phyloP scores from a whole-genome alignment of 2,329 filamentous ascomycete genomes.

The Leptodontidium sp. region DNA sequence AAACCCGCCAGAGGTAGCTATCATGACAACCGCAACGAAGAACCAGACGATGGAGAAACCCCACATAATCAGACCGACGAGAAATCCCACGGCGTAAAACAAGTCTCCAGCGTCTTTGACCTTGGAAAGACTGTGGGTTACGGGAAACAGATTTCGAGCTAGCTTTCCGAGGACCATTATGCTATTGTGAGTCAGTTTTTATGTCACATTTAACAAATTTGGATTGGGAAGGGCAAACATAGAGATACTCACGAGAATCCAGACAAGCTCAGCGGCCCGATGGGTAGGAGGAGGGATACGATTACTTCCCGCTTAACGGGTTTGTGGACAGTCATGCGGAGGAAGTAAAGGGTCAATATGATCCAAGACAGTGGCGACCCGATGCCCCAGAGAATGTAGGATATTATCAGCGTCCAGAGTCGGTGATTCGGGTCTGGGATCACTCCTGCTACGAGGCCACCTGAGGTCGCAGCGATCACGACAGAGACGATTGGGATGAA shows the following conservation, averaged over 20 bases:
- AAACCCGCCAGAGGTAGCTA: neutral
- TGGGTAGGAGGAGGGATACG: neutral
- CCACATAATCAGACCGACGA: neutral
- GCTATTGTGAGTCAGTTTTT: neutral
- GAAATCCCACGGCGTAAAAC: neutral
- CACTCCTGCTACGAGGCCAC: conserved; percentile 65
- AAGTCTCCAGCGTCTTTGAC: neutral
- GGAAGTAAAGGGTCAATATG: conserved; percentile 71
- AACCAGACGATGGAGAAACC: conserved; percentile 11
- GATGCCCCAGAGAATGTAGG: conserved; percentile 74
- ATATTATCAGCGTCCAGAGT: conserved; percentile 66
- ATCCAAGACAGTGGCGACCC: conserved; percentile 66
- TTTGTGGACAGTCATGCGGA: conserved; percentile 56
- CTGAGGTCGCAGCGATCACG: conserved; percentile 69
- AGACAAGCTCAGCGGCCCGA: neutral
- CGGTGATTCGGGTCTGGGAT: conserved; percentile 63
- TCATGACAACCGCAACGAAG: conserved; percentile 4
- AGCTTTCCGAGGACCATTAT: conserved; percentile 5
- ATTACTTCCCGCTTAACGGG: conserved; percentile 2
- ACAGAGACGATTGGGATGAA: conserved; percentile 71
- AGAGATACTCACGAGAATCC: conserved; percentile 5
- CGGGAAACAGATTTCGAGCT: neutral
- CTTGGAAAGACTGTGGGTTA: neutral
- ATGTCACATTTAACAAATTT: too few species aligned
- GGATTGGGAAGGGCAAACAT: too few species aligned